Conservation (phyloP, 2,329 filamentous ascomycete species). For the Balansia obtecta region DNA sequence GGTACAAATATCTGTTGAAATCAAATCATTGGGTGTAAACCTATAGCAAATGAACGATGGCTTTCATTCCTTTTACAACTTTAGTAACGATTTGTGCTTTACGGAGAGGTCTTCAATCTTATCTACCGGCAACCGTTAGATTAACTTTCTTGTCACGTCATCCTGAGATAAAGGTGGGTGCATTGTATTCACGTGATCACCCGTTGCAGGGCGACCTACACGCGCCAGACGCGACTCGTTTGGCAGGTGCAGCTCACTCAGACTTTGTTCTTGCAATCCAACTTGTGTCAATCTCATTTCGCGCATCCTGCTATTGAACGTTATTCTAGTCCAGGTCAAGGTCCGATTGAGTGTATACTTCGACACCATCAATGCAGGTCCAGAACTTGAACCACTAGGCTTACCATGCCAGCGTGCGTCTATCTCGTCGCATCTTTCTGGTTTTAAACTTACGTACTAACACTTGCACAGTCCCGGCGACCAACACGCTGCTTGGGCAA, state of each 20-base stretch:
- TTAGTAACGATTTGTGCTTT: no score
- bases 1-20: no score
- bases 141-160: not conserved
- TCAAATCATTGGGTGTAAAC: no score
- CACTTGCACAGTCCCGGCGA: conserved; percentile 46
- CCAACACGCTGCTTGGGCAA: conserved; percentile 46
- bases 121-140: no score
- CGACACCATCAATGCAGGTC: not conserved
- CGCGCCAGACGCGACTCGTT: conserved; percentile 1
- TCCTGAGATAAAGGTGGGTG: not conserved
- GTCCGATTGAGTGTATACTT: not conserved
- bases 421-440: conserved; percentile 7
- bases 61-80: no score
- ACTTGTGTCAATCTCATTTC: not conserved
- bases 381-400: conserved; percentile 1
- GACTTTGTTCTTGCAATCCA: not conserved
- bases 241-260: not conserved
- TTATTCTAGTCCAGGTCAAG: not conserved
- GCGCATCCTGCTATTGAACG: not conserved
- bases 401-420: conserved; percentile 32
- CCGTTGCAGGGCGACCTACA: conserved; percentile 4
- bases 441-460: conserved; percentile 8
- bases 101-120: no score
- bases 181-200: conserved; percentile 8
- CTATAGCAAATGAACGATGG: no score